phyloP scores from a whole-genome alignment of 1,284 basidiomycete genomes.

The Trichosporon sp. region DNA sequence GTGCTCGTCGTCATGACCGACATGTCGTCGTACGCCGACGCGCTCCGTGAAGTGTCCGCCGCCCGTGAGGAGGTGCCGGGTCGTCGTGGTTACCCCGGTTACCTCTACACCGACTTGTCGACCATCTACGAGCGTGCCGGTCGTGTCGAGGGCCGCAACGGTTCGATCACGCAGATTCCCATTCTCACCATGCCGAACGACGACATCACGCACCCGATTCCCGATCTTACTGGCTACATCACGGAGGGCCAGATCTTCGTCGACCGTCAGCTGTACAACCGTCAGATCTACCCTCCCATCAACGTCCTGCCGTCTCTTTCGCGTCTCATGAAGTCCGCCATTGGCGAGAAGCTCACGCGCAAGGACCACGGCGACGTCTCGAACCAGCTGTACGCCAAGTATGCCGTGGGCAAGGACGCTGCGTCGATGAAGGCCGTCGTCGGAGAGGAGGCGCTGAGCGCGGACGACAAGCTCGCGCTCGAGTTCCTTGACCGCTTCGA shows the following conservation, averaged over 20 bases:
- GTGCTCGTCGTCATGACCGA: slow-evolving; percentile 98
- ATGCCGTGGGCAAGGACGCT: slow-evolving; percentile 95
- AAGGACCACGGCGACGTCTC: slow-evolving; percentile 99
- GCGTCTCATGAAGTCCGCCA: slow-evolving; percentile 99
- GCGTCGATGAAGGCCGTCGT: slow-evolving; percentile 99
- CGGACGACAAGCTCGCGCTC: slow-evolving; percentile 62
- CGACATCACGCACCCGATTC: slow-evolving; percentile 99
- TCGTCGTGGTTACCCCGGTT: slow-evolving; percentile 94
- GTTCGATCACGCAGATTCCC: slow-evolving; percentile 99
- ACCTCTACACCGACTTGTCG: slow-evolving; percentile 87
- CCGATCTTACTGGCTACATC: slow-evolving; percentile 99
- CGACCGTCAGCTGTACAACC: slow-evolving; percentile 68
- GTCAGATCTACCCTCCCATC: slow-evolving; percentile 99
- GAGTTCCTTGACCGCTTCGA: slow-evolving; percentile 96
- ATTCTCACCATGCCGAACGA: slow-evolving; percentile 99
- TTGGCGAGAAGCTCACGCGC: slow-evolving; percentile 94
- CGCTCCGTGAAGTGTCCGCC: slow-evolving; percentile 70
- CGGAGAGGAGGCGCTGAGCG: slow-evolving; percentile 92
- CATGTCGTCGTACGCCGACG: slow-evolving; percentile 64
- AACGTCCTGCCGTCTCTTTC: slow-evolving; percentile 98
- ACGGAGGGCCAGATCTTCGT: slow-evolving; percentile 99
- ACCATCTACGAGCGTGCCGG: slow-evolving; percentile 99
- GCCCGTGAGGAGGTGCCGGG: slow-evolving; percentile 99
- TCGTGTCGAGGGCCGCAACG: slow-evolving; percentile 95
- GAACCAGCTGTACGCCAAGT: slow-evolving; percentile 97